Evolutionary conservation across 495 filamentous ascomycete species (phyloP).

Genomic region (Talaromyces nanjingensis): DNA sequence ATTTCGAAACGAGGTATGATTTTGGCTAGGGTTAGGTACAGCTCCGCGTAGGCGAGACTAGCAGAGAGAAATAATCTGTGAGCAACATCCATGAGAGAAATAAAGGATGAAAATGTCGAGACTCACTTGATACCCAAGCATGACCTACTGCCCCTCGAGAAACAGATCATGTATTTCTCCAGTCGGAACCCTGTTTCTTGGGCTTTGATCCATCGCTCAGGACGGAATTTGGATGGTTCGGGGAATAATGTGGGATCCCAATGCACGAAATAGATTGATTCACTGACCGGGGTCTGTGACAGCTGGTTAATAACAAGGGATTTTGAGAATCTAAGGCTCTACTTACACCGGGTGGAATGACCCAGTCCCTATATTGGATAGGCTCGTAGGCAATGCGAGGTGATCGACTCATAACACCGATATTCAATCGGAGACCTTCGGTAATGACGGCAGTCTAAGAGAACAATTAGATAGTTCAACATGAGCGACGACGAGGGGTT

Average conservation of each 20-base stretch:
- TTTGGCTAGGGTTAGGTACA: slow-evolving; percentile 24
- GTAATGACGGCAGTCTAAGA: slow-evolving; percentile 25
- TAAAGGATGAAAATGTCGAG: neutral
- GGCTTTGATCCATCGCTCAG: slow-evolving; percentile 33
- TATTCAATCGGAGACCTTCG: slow-evolving; percentile 31
- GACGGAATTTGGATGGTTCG: slow-evolving; percentile 29
- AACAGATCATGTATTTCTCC: slow-evolving; percentile 21
- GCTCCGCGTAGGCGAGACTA: slow-evolving; percentile 27
- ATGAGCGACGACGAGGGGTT: neutral
- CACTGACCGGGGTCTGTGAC: slow-evolving; percentile 30
- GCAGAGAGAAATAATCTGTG: neutral
- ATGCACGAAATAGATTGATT: slow-evolving; percentile 31
- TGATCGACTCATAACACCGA: slow-evolving; percentile 22
- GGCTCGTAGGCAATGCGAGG: slow-evolving; percentile 26
- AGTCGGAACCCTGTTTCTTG: slow-evolving; percentile 13
- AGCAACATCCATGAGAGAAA: slow-evolving; percentile 8
- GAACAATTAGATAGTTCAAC: neutral
- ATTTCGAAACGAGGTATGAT: slow-evolving; percentile 24
- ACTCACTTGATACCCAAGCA: slow-evolving; percentile 25
- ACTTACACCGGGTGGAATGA: slow-evolving; percentile 18
- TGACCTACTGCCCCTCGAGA: slow-evolving; percentile 20
- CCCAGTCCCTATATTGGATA: slow-evolving; percentile 24
- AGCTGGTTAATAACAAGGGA: neutral
- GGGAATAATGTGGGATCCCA: slow-evolving; percentile 35
- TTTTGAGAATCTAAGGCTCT: neutral